Evolutionary conservation across 2,329 filamentous ascomycete genomes (phyloP), one percentile per base, ranked within the genome.

Genomic region (Hymenoscyphus linearis): DNA sequence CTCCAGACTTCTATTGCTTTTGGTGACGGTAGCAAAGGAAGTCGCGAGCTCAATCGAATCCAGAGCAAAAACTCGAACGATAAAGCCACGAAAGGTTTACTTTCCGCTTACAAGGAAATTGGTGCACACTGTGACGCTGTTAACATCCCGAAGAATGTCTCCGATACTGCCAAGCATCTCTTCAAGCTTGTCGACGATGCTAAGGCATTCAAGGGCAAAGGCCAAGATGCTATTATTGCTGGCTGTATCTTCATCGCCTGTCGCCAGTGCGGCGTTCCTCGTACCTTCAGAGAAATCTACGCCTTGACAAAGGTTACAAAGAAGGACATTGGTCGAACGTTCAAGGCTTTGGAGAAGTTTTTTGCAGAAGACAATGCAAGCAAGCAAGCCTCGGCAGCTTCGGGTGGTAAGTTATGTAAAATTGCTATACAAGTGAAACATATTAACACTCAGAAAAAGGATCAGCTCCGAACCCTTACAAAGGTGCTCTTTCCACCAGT

Each of bases 171-270:
- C 64, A 97, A 97, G 79, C 90, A 96, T 74, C 88, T 98, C 66
- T 99, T 89, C 84, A 98, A 97, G 79, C 84, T 95, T 61, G 90
- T 93, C 26, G 92, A 96, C 69, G 95, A 99, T 76, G 88, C 88
- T 72, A 93, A 93, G 74, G 83, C 92, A 60, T 92, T 98, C 82
- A 96, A 96, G 78, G 93, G 93, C 73, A 99, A 99, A 77, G 89
- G 90, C 0, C 89, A 93, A 72, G 93, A 98, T 69, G 90, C 91
- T 60, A 89, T 99, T 68, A 93, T 98, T 67, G 95, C 95, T 4
- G 92, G 93, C 6, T 97, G 93, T 77, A 95, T 99, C 76, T 98
- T 99, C 80, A 93, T 99, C 70, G 92, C 95, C 47, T 98, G 93
- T 74, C 91, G 95, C 52, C 91, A 97, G 76, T 89, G 91, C 72